These are phyloP conservation scores for Rhexocercosporidium sp. DNA, from an alignment of 2,329 filamentous ascomycete genomes.

Conservation along the genomic window DNA sequence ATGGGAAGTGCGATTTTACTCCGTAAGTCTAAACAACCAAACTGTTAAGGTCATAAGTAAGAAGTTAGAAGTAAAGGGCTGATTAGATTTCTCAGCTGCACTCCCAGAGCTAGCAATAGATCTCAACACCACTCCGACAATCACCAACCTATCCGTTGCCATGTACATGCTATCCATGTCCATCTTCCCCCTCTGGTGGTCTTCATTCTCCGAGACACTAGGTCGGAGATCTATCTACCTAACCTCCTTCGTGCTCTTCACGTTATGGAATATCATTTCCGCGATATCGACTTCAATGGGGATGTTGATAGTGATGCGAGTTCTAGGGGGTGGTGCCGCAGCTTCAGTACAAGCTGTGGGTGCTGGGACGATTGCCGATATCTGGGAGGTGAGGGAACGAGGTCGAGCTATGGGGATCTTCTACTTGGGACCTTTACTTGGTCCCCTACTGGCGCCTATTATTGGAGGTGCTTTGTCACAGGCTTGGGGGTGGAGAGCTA, in stretches of 20 bases:
- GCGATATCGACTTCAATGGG: constrained; percentile 72
- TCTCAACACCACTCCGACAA: constrained; percentile 65
- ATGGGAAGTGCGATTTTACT: constrained; percentile 83
- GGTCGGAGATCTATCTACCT: constrained; percentile 83
- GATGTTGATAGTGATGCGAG: constrained; percentile 79
- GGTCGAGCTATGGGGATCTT: constrained; percentile 84
- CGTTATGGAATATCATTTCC: constrained; percentile 71
- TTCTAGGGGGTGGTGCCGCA: constrained; percentile 76
- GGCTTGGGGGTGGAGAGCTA: constrained; percentile 74
- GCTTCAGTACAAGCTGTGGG: constrained; percentile 84
- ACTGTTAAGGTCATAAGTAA: neutral
- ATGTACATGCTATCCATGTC: constrained; percentile 81
- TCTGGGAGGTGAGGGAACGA: constrained; percentile 76
- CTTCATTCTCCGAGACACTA: constrained; percentile 74
- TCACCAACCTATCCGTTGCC: constrained; percentile 77
- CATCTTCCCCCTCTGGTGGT: constrained; percentile 85
- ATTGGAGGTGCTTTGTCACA: constrained; percentile 76
- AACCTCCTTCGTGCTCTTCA: constrained; percentile 73
- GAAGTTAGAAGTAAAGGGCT: neutral
- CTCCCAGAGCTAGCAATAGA: constrained; percentile 67
- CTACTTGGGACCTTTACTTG: constrained; percentile 78
- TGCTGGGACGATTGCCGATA: constrained; percentile 80
- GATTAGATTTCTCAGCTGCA: constrained; percentile 58
- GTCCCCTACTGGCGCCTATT: constrained; percentile 77
- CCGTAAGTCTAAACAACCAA: neutral